Percentiles rank a stretch among this genome's conserved stretches.
phyloP scores from a whole-genome alignment of 1,284 basidiomycete genomes.

The Boletus holoroseus region DNA sequence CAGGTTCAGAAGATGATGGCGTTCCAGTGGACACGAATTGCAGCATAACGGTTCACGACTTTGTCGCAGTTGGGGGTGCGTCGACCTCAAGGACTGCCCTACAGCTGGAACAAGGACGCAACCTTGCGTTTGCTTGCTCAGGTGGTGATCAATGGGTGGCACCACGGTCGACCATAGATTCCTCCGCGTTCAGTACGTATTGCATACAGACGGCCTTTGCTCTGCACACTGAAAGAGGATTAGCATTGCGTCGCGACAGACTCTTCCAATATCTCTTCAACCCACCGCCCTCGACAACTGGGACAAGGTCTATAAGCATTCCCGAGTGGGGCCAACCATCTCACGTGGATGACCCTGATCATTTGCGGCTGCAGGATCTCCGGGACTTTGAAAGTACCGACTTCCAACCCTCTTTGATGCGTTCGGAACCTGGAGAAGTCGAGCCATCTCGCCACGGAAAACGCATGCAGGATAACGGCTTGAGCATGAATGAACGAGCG shows the following conservation, averaged over 20 bases:
- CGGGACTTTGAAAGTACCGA: slow-evolving; percentile 39
- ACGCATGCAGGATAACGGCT: slow-evolving; percentile 15
- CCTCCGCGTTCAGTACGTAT: slow-evolving; percentile 25
- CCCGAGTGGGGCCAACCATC: slow-evolving; percentile 38
- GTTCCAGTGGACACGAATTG: background rate
- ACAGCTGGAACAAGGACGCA: slow-evolving; percentile 19
- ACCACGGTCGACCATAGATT: slow-evolving; percentile 12
- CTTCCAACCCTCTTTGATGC: slow-evolving; percentile 8
- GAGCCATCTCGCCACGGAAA: slow-evolving; percentile 10
- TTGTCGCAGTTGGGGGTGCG: slow-evolving; percentile 7
- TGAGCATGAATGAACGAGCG: background rate
- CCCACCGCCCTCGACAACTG: slow-evolving; percentile 16
- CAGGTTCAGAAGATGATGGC: background rate
- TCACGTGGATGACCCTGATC: slow-evolving; percentile 30
- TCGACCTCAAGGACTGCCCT: background rate
- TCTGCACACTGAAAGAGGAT: slow-evolving; percentile 11
- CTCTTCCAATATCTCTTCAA: slow-evolving; percentile 24
- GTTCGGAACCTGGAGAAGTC: background rate
- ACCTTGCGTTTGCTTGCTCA: slow-evolving; percentile 17
- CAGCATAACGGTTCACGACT: slow-evolving; percentile 25
- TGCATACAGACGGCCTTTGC: background rate
- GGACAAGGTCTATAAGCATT: slow-evolving; percentile 8
- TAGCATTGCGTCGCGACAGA: slow-evolving; percentile 16
- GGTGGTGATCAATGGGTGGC: slow-evolving; percentile 16
- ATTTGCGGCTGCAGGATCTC: slow-evolving; percentile 36